A percentile compares a stretch with the other conserved stretches of the same genome.
These are phyloP conservation scores for Tricholoma saponaceum DNA, from an alignment of 768 basidiomycete species.

Conservation along the genomic window DNA sequence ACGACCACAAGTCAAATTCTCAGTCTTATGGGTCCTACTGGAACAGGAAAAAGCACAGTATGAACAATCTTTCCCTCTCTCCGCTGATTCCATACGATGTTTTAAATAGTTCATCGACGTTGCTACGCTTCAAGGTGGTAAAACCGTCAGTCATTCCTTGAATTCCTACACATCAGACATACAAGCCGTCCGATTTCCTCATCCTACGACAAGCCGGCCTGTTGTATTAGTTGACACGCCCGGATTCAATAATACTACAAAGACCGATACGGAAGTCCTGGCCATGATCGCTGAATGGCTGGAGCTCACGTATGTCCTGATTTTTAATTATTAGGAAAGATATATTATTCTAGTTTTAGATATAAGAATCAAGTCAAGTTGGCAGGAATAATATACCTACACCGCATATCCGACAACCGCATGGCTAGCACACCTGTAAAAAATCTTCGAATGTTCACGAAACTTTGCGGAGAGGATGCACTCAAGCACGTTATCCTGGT, in stretches of 20 bases:
- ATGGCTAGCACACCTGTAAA: slow-evolving; percentile 31
- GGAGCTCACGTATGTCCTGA: not conserved
- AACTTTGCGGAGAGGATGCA: slow-evolving; percentile 28
- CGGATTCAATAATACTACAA: not conserved
- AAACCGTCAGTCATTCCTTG: not conserved
- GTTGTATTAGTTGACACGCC: not conserved
- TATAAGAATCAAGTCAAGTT: slow-evolving; percentile 19
- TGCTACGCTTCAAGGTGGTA: not conserved
- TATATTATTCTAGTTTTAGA: not conserved
- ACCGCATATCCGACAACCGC: slow-evolving; percentile 29
- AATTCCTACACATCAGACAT: not conserved
- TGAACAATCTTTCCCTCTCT: not conserved
- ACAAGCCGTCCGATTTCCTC: not conserved
- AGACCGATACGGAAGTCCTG: not conserved
- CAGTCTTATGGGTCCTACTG: slow-evolving; percentile 10
- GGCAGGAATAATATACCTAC: slow-evolving; percentile 35
- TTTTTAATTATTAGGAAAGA: not conserved
- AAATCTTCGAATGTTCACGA: slow-evolving; percentile 39
- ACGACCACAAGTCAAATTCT: not conserved
- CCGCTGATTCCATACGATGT: not conserved
- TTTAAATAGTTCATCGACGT: slow-evolving; percentile 3
- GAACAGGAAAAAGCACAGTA: slow-evolving; percentile 9
- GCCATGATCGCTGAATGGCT: not conserved
- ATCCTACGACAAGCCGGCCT: not conserved
- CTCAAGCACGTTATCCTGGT: not conserved